phyloP scores from a whole-genome alignment of 1,284 basidiomycete species.

The Cryptococcus jaspeensis region DNA sequence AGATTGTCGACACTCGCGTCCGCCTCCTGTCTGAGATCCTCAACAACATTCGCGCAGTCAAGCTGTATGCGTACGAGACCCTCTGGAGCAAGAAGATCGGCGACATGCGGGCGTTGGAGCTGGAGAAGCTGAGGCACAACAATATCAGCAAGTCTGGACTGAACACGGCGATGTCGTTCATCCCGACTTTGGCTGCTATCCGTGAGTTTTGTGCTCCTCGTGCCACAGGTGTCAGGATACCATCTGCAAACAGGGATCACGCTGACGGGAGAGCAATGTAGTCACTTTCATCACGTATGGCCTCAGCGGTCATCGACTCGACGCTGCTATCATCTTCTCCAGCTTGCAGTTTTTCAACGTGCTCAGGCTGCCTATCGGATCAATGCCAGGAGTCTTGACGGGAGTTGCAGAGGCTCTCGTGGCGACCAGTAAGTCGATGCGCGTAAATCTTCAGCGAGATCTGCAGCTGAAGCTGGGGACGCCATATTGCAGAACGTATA shows the following conservation, averaged over 20 bases:
- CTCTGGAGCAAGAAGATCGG: constrained; percentile 63
- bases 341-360: constrained; percentile 73
- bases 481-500: constrained; percentile 11
- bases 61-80: constrained; percentile 53
- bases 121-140: constrained; percentile 49
- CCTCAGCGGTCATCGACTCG: constrained; percentile 63
- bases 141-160: constrained; percentile 26
- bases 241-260: no score
- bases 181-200: constrained; percentile 68
- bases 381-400: constrained; percentile 45
- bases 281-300: constrained; percentile 74
- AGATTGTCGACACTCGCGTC: constrained; percentile 66
- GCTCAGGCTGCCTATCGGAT: constrained; percentile 29
- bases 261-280: neutral
- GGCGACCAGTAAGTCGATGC: constrained; percentile 12
- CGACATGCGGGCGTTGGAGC: constrained; percentile 57
- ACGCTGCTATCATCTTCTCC: constrained; percentile 69
- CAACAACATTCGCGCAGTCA: constrained; percentile 50
- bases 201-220: constrained; percentile 19
- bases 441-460: no score
- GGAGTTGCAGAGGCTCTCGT: constrained; percentile 57
- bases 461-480: no score
- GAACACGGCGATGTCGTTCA: constrained; percentile 51
- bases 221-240: neutral
- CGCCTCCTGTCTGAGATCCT: constrained; percentile 32